These are phyloP conservation scores for Alternaria brassicae DNA, from an alignment of 2,329 filamentous ascomycete species.

Conservation along the genomic window DNA sequence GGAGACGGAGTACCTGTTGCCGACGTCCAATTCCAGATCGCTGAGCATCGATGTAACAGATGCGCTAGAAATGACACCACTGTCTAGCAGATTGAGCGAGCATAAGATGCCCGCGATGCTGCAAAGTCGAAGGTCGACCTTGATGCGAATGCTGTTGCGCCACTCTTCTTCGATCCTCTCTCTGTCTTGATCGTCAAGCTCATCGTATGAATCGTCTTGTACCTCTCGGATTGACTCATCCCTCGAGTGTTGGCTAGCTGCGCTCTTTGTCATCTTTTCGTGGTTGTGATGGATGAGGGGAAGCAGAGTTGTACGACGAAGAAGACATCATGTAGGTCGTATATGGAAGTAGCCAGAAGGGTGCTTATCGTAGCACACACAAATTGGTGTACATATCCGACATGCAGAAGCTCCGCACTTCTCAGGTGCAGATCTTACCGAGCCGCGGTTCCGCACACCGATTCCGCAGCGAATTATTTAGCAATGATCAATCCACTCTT, in stretches of 20 bases:
- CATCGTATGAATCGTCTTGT: conserved; percentile 16
- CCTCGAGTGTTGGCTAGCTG: conserved; percentile 21
- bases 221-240: conserved; percentile 26
- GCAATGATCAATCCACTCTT: conserved; percentile 13
- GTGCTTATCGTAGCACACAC: conserved; percentile 19
- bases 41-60: conserved; percentile 72
- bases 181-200: conserved; percentile 13
- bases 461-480: conserved; percentile 17
- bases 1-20: conserved; percentile 71
- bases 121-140: conserved; percentile 72
- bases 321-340: conserved; percentile 10
- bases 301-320: background rate
- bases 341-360: conserved; percentile 17
- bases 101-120: conserved; percentile 75
- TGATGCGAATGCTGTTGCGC: conserved; percentile 62
- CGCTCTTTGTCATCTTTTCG: conserved; percentile 24
- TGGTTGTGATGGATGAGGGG: background rate
- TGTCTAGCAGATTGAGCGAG: conserved; percentile 73
- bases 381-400: conserved; percentile 14
- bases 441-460: conserved; percentile 8
- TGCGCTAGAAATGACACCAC: conserved; percentile 72
- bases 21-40: conserved; percentile 67
- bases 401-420: conserved; percentile 16
- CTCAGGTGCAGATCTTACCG: conserved; percentile 16
- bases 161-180: conserved; percentile 36